A percentile compares a stretch with the other conserved stretches of the same genome.
Evolutionary conservation across 2,329 filamentous ascomycete genomes (phyloP).

Genomic region (Proliferodiscus dingleyae): DNA sequence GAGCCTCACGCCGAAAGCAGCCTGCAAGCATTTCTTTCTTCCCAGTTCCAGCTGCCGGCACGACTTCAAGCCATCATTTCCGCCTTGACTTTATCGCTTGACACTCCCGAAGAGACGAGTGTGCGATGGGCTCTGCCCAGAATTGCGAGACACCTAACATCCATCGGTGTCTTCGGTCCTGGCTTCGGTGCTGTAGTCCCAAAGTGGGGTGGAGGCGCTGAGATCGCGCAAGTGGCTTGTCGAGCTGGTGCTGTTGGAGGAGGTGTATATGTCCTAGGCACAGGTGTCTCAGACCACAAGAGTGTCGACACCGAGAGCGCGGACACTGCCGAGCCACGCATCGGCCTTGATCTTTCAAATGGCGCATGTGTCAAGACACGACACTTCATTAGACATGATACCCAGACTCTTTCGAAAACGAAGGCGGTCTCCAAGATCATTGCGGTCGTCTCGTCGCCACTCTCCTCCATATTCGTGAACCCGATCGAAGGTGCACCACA

Average conservation of each 20-base stretch:
- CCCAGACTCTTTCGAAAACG: background rate
- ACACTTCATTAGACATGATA: slow-evolving; percentile 40
- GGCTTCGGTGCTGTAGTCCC: slow-evolving; percentile 87
- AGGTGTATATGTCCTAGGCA: slow-evolving; percentile 80
- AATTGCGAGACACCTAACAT: slow-evolving; percentile 75
- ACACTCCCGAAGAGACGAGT: slow-evolving; percentile 47
- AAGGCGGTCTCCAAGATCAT: slow-evolving; percentile 55
- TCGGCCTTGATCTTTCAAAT: slow-evolving; percentile 50
- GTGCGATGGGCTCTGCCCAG: slow-evolving; percentile 63
- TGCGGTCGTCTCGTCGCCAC: slow-evolving; percentile 61
- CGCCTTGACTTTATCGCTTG: slow-evolving; percentile 71
- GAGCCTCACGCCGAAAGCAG: slow-evolving; percentile 47
- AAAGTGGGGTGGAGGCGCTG: slow-evolving; percentile 87
- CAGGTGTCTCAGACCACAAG: slow-evolving; percentile 48
- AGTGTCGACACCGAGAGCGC: slow-evolving; percentile 20
- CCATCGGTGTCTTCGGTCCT: slow-evolving; percentile 80
- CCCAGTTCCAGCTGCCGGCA: slow-evolving; percentile 63
- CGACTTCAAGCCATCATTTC: slow-evolving; percentile 60
- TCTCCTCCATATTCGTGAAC: slow-evolving; percentile 63
- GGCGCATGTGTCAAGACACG: slow-evolving; percentile 52
- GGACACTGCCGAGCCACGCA: slow-evolving; percentile 20
- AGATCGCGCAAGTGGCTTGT: slow-evolving; percentile 87
- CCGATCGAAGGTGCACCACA: slow-evolving; percentile 69
- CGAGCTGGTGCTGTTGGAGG: slow-evolving; percentile 88
- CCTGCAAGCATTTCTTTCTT: slow-evolving; percentile 55